These are phyloP conservation scores for Seiridium cupressi DNA, from an alignment of 2,329 filamentous ascomycete genomes.

Conservation along the genomic window DNA sequence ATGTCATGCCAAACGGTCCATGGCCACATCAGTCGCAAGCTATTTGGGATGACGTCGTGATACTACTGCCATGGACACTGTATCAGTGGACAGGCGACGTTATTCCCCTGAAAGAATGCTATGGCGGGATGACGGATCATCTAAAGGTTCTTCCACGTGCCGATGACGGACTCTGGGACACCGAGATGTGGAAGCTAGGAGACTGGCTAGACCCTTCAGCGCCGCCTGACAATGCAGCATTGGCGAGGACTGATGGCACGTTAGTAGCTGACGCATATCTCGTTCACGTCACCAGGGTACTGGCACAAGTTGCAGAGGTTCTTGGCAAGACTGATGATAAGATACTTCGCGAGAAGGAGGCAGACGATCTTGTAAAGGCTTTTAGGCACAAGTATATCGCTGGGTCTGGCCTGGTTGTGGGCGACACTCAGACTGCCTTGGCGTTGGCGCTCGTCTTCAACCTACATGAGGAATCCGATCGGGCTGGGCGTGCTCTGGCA, in stretches of 20 bases:
- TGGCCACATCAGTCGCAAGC: constrained; percentile 19
- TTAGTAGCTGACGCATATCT: constrained; percentile 38
- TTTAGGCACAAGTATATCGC: constrained; percentile 15
- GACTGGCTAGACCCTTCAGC: constrained; percentile 41
- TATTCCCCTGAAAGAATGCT: constrained; percentile 24
- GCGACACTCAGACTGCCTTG: constrained; percentile 18
- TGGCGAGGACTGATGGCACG: constrained; percentile 28
- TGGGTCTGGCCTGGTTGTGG: constrained; percentile 10
- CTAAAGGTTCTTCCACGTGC: constrained; percentile 22
- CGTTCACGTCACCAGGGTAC: constrained; percentile 12
- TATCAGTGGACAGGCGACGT: constrained; percentile 27
- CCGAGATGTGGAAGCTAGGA: constrained; percentile 29
- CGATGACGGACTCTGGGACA: constrained; percentile 31
- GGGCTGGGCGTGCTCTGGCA: not conserved
- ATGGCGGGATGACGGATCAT: constrained; percentile 26
- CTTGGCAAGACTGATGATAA: not conserved
- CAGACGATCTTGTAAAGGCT: not conserved
- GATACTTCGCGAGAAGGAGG: not conserved
- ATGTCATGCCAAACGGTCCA: constrained; percentile 3
- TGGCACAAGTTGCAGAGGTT: not conserved
- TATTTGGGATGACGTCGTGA: constrained; percentile 30
- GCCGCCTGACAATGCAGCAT: constrained; percentile 29
- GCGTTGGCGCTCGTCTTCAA: constrained; percentile 16
- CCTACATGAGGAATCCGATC: constrained; percentile 4
- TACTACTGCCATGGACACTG: constrained; percentile 28